A percentile compares a stretch with the other conserved stretches of the same genome.
phyloP scores from a whole-genome alignment of 148 eudicot genomes.

The Pharnaceum exiguum region DNA sequence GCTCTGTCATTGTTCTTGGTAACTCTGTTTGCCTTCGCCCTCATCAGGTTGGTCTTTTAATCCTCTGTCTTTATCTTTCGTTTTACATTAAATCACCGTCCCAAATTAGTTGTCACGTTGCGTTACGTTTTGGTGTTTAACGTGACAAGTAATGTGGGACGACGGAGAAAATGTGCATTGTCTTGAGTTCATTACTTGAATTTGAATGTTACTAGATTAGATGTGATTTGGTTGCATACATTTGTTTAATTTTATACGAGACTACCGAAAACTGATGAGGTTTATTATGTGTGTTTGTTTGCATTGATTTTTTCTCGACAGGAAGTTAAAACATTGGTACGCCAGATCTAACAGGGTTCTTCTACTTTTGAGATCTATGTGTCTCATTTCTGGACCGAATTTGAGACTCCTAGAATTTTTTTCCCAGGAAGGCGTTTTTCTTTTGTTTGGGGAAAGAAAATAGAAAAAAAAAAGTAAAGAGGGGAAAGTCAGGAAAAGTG shows the following conservation, averaged over 20 bases:
- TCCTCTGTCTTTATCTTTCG: background rate
- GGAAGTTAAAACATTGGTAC: constrained; percentile 61
- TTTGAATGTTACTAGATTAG: background rate
- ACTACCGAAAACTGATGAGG: constrained; percentile 54
- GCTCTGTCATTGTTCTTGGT: constrained; percentile 75
- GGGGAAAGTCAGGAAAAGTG: background rate
- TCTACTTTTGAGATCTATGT: constrained; percentile 29
- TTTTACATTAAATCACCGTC: too few species aligned
- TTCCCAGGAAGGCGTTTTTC: background rate
- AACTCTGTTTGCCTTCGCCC: constrained; percentile 72
- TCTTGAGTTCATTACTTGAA: background rate
- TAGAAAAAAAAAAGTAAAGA: background rate
- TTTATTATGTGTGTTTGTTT: constrained; percentile 34
- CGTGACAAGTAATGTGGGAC: too few species aligned
- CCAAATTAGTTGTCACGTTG: too few species aligned
- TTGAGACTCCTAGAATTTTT: constrained; percentile 7
- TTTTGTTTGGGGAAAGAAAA: background rate
- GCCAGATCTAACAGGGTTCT: constrained; percentile 42
- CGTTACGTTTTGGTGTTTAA: too few species aligned
- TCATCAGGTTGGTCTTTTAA: constrained; percentile 54
- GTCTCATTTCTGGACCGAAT: constrained; percentile 2
- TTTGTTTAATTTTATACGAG: constrained; percentile 1
- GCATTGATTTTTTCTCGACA: constrained; percentile 40
- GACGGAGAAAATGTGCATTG: too few species aligned
- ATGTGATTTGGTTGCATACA: background rate